phyloP scores from a whole-genome alignment of 345 rosid genomes.

The Leavenworthia alabamica region DNA sequence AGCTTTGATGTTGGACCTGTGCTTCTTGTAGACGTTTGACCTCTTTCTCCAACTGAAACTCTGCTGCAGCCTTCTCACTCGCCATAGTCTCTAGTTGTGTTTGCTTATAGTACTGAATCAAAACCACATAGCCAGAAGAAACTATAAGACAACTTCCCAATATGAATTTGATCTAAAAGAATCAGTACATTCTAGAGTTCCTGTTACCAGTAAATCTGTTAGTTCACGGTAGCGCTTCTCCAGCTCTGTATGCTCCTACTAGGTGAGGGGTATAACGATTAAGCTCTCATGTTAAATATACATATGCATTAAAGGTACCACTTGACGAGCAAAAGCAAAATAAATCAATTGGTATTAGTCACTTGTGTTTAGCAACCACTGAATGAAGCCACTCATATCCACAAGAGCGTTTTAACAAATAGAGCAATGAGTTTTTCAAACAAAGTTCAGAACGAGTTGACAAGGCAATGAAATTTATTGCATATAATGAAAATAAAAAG shows the following conservation, averaged over 20 bases:
- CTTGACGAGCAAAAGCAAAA: neutral
- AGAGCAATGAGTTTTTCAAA: neutral
- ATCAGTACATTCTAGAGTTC: conserved; percentile 6
- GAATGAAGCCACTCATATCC: neutral
- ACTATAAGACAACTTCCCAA: conserved; percentile 1
- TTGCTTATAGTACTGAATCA: conserved; percentile 91
- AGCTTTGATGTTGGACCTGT: conserved; percentile 45
- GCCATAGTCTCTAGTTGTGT: conserved; percentile 96
- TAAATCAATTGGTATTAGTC: neutral
- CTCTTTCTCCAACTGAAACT: conserved; percentile 97
- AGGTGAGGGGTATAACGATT: conserved; percentile 27
- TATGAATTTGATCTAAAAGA: neutral
- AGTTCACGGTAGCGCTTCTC: conserved; percentile 98
- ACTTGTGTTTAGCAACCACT: neutral
- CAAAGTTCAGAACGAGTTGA: neutral
- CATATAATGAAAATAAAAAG: neutral
- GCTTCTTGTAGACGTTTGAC: conserved; percentile 74
- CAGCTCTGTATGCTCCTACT: conserved; percentile 94
- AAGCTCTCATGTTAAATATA: conserved; percentile 14
- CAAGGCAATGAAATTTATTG: neutral
- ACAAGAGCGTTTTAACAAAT: neutral
- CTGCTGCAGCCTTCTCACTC: conserved; percentile 98
- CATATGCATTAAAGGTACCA: conserved; percentile 11
- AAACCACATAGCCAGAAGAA: conserved; percentile 2
- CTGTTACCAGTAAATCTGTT: conserved; percentile 88